Conservation (phyloP, 179 eudicot genomes). For the Nepenthes alata region DNA sequence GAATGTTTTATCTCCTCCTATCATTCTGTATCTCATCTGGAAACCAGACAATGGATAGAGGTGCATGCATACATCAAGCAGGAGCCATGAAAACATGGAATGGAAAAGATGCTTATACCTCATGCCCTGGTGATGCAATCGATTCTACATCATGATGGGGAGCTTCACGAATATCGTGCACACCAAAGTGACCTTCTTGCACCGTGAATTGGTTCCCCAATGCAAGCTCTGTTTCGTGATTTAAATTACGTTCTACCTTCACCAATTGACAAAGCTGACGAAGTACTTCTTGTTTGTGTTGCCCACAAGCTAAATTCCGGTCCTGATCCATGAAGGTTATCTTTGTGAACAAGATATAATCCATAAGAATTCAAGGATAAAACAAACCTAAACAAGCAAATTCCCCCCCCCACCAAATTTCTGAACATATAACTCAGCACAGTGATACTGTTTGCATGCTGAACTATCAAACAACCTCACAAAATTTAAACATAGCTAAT, state of each 20-base stretch:
- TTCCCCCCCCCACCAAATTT: no score
- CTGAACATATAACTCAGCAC: no score
- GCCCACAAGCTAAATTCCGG: constrained; percentile 64
- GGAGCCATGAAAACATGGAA: not conserved
- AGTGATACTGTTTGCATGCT: no score
- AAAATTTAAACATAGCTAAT: no score
- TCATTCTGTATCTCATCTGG: not conserved
- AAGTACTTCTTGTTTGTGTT: constrained; percentile 62
- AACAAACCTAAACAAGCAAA: no score
- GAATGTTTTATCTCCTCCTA: not conserved
- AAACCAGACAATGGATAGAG: not conserved
- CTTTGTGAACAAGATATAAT: no score
- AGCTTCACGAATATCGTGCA: constrained; percentile 10
- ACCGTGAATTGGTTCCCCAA: constrained; percentile 13
- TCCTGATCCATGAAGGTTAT: constrained; percentile 26
- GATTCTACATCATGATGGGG: constrained; percentile 19
- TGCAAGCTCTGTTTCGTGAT: constrained; percentile 18
- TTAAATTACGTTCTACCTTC: constrained; percentile 33
- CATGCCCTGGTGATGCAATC: constrained; percentile 16
- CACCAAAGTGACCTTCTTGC: constrained; percentile 20
- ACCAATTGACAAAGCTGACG: constrained; percentile 62
- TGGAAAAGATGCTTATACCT: constrained; percentile 30
- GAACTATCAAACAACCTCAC: no score
- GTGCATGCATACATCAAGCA: not conserved
- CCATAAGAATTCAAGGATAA: no score